Base-by-base conservation (phyloP, 1,139 yeast species). In the Debaryomyces singareniensis region DNA sequence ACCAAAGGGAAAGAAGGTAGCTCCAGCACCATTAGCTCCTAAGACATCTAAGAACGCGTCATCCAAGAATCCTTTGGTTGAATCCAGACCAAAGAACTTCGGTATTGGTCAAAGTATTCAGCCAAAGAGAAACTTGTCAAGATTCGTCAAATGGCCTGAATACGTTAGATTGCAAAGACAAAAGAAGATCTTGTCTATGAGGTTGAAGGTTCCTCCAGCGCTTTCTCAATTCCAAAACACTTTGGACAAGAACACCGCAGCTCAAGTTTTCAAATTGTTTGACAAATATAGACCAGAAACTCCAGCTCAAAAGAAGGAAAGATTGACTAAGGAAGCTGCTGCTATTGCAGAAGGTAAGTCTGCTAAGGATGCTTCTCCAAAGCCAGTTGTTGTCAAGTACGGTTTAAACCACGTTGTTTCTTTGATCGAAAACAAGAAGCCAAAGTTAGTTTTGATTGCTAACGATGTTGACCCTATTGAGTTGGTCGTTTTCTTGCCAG, bases 61-160 rank as follows among this genome's bases (percentile, higher is more conserved):
- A 45, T 48, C 68, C 38, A 61, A 62, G 60, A 82, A 82, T 77
- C 94, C 95, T 53, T 71, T 86, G 65, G 64, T 81, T 53, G 93
- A 83, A 63, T 68, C 94, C 45, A 75, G 87, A 45, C 94, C 96
- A 68, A 83, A 82, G 72, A 82, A 78, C 75, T 89, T 82, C 58
- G 97, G 97, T 71, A 81, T 91, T 56, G 98, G 98, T 58, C 96
- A 86, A 75, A 71, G 78, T 47, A 58, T 87, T 50, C 96, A 89
- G 69, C 96, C 96, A 72, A 85, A 81, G 77, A 81, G 93, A 73
- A 83, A 89, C 84, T 78, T 89, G 59, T 71, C 93, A 45, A 85
- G 96, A 71, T 87, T 83, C 65, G 96, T 89, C 60, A 89, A 83
- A 71, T 89, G 97, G 96, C 97, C 97, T 63, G 89, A 81, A 69